Base-by-base conservation (phyloP, 2,329 filamentous ascomycete species). In the Metarhizium anisopliae region DNA sequence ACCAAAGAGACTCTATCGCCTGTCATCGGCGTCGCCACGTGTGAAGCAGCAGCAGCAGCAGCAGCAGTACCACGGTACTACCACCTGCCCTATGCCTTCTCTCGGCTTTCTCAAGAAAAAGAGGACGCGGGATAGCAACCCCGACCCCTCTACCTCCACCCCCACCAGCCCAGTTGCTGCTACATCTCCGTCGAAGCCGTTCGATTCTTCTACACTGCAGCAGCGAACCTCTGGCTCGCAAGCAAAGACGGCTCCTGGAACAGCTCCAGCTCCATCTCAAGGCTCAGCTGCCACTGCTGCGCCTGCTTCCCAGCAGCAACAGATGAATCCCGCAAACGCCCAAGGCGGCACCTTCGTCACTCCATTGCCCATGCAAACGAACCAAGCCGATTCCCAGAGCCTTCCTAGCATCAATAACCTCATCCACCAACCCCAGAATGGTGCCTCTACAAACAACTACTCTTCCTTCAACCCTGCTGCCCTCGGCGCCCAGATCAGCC, bases 81-180 rank as follows among this genome's bases (percentile, higher is more conserved):
- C 50, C 53, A 63, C 38, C 50, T 56, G 51, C 47, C 71, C 67
- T 68, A 97, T 99, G 94, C 94, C 92, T 85, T 89, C 84, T 74
- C 83, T 96, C 79, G 90, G 90, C 74, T 91, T 96, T 71, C 84
- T 97, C 71, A 96, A 96, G 83, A 97, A 96, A 84, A 96, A 95
- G 83, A 87, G 91, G 83, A 95, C 91, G 77, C 95, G 91, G 84
- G 91, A 96, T 78, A 88, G 85, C 69, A 83, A 85, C 70, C 79
- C 83, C 70, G 85, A 89, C 70, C 81, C 80, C 64, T 83, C 85
- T 67, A 79, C 84, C 67, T 79, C 79, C 62, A 87, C 87, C 70
- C 79, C 83, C 63, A 80, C 79, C 62, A 85, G 83, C 66, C 81
- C 83, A 58, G 75, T 84, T 64, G 85, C 84, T 58, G 79, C 82